phyloP scores from a whole-genome alignment of 1,139 yeast genomes.

The Candida tetrigidarum region DNA sequence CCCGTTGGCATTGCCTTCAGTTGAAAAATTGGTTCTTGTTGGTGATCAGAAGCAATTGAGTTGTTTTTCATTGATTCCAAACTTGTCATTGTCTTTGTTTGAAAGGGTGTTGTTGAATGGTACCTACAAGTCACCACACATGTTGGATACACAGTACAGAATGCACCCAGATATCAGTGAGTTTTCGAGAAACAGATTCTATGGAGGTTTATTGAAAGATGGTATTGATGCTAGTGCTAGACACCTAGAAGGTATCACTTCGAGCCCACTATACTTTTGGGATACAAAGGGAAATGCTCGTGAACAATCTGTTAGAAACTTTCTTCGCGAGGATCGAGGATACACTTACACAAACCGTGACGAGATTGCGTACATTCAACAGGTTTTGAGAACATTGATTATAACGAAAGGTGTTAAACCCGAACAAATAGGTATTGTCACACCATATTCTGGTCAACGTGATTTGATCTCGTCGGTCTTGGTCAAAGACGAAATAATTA shows the following conservation, averaged over 20 bases:
- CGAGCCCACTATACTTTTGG: conserved; percentile 57
- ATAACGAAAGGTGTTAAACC: conserved; percentile 56
- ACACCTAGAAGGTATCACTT: conserved; percentile 38
- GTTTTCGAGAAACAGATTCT: conserved; percentile 63
- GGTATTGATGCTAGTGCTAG: conserved; percentile 61
- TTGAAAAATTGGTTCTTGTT: conserved; percentile 68
- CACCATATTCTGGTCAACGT: conserved; percentile 77
- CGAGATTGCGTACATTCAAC: conserved; percentile 52
- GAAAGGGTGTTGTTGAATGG: conserved; percentile 62
- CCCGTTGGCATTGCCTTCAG: conserved; percentile 71
- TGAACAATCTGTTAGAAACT: conserved; percentile 51
- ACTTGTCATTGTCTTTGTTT: conserved; percentile 59
- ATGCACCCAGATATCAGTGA: conserved; percentile 72
- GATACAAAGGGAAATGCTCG: conserved; percentile 47
- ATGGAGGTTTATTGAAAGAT: conserved; percentile 56
- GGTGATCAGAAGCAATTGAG: conserved; percentile 73
- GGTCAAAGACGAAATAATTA: conserved; percentile 54
- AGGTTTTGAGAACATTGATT: conserved; percentile 52
- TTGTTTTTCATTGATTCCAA: conserved; percentile 69
- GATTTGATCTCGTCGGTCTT: conserved; percentile 58
- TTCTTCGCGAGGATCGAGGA: conserved; percentile 52
- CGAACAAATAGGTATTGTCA: conserved; percentile 63
- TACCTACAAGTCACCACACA: conserved; percentile 59
- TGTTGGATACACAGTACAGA: conserved; percentile 75
- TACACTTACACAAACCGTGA: conserved; percentile 57